Evolutionary conservation across 2,329 filamentous ascomycete species (phyloP), one percentile per base, ranked within the genome.

Genomic region (Ophiostoma himal-ulmi): DNA sequence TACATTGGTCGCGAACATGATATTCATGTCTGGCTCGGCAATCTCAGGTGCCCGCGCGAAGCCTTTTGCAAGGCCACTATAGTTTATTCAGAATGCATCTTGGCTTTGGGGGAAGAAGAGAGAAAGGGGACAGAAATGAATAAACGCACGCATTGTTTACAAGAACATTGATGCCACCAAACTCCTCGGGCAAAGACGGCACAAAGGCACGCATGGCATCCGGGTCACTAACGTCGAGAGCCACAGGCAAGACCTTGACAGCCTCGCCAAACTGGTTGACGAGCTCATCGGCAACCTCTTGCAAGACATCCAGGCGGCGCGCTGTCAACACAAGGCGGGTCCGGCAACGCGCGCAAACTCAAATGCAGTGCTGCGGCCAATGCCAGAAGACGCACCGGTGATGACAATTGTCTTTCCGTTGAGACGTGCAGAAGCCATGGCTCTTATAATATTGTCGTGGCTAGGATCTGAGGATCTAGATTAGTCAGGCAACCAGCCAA

Each of bases 1-100:
- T 69, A 98, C 94, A 79, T 99, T 99, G 71, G 95, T 98, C 67
- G 86, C 82, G 78, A 97, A 92, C 93, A 98, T 97, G 78, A 89
- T 77, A 76, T 91, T 84, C 75, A 97, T 91, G 81, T 99, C 94
- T 71, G 89, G 88, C 76, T 91, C 85, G 20, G 84, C 85, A 78
- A 99, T 97, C 54, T 91, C 86, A 22, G 94, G 94, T 1, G 93
- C 93, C 78, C 91, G 88, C 68, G 92, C 94, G 13, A 97, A 87
- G 74, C 93, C 94, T 80, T 91, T 94, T 72, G 97, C 94, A 30
- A 97, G 86, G 60, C 94, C 94, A 66, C 92, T 95, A 20, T 48
- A 39, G 37, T 11, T 39, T 74, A 2, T 26, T 69, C 20, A 72
- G 69, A 11, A 41, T 17, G 20, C 20, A 48, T 48, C 6, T 7